Base-by-base conservation (phyloP, 495 filamentous ascomycete species). In the Patellaria atrata region DNA sequence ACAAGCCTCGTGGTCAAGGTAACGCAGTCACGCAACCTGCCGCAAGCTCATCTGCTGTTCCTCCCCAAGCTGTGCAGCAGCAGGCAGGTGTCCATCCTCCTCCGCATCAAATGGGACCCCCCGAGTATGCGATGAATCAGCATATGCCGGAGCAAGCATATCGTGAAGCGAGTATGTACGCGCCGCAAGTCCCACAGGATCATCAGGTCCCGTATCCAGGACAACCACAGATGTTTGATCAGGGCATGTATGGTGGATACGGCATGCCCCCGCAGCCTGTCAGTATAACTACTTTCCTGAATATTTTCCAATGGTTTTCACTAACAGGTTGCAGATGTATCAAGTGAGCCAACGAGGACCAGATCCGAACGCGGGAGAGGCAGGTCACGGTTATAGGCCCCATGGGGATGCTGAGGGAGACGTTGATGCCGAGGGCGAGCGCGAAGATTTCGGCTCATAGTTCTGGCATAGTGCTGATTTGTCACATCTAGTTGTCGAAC, bases 191-290 rank as follows among this genome's bases (percentile, higher is more conserved):
- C 20, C 82, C 79, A 44, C 61, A 72, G 16, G 77, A 77, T 30
- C 77, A 76, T 5, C 63, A 70, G 21, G 67, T 68, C 24, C 64
- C 70, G 17, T 86, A 87, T 53, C 77, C 72, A 25, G 78, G 85
- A 24, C 75, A 75, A 47, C 66, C 72, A 27, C 75, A 73, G 45
- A 89, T 94, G 71, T 94, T 82, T 51, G 53, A 67, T 33, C 71
- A 75, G 43, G 68, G 65, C 33, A 92, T 94, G 68, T 94, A 94
- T 60, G 69, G 70, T 21, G 89, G 82, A 56, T 68, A 77, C 22
- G 64, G 73, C 41, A 78, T 93, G 65, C 79, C 79, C 42, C 68
- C 78, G 41, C 84, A 91, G 59, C 83, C 86, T 70, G 83, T 87
- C 67, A 43, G 69, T 60, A 25, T 15, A 4, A 8, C 31, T 31